phyloP scores from a whole-genome alignment of 495 filamentous ascomycete genomes.

The Tuber melanosporum region DNA sequence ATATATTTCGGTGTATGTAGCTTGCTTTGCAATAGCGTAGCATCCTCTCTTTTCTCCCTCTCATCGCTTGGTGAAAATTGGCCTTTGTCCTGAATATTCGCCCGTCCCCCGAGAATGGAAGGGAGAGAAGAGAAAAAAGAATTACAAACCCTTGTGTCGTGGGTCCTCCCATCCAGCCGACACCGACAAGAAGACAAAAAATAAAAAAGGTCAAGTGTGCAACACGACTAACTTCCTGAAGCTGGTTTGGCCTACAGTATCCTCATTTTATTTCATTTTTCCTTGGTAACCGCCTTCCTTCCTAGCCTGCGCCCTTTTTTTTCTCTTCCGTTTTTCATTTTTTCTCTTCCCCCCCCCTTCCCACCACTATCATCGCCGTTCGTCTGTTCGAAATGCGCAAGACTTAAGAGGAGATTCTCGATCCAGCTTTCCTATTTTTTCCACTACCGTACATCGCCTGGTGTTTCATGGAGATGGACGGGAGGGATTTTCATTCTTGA shows the following conservation, averaged over 20 bases:
- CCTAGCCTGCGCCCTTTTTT: conserved; percentile 20
- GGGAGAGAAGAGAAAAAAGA: neutral
- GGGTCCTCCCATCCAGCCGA: neutral
- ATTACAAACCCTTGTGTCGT: neutral
- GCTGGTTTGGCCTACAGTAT: neutral
- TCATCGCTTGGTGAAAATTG: neutral
- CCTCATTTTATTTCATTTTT: conserved; percentile 6
- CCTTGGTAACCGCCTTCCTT: neutral
- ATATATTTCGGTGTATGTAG: conserved; percentile 1
- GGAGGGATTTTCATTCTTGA: conserved; percentile 34
- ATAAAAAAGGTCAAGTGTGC: neutral
- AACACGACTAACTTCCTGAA: neutral
- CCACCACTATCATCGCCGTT: conserved; percentile 24
- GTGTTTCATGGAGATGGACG: conserved; percentile 24
- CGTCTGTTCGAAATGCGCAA: conserved; percentile 6
- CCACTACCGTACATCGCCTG: conserved; percentile 20
- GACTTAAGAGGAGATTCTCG: conserved; percentile 22
- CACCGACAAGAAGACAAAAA: neutral
- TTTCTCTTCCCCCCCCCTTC: neutral
- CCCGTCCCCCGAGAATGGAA: neutral
- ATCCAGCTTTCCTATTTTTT: conserved; percentile 13
- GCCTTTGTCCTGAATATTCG: neutral
- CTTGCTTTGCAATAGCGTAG: neutral
- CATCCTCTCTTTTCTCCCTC: neutral
- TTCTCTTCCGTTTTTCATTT: conserved; percentile 15